Percentiles rank a stretch among this genome's conserved stretches.
These are phyloP conservation scores for Acanthamoeba lugdunensis DNA, from an alignment of 208 protist genomes.

Conservation along the genomic window DNA sequence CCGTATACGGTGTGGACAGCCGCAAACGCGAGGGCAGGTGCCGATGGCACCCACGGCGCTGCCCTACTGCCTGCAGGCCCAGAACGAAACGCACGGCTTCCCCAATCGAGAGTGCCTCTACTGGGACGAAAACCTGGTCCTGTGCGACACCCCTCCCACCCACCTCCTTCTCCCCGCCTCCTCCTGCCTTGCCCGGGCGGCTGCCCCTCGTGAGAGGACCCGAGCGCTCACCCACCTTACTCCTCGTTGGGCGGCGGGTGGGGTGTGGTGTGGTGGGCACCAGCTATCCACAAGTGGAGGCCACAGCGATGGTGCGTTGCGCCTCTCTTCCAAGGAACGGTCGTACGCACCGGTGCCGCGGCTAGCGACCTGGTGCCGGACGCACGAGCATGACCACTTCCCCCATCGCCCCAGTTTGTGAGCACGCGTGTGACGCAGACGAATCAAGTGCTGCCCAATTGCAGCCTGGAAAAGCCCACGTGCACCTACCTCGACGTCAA, in stretches of 20 bases:
- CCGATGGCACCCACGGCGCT: neutral
- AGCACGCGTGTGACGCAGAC: constrained; percentile 50
- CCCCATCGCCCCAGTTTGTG: neutral
- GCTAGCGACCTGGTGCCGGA: too few relatives aligned
- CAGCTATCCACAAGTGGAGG: constrained; percentile 26
- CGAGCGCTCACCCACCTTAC: too few relatives aligned
- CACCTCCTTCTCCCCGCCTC: neutral
- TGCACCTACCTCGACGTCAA: constrained; percentile 39
- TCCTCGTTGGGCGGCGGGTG: neutral
- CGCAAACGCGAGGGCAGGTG: constrained; percentile 12
- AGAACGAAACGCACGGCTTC: neutral
- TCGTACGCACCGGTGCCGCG: too few relatives aligned
- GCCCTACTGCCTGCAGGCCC: constrained; percentile 38
- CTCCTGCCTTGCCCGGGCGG: neutral
- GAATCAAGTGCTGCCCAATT: constrained; percentile 18
- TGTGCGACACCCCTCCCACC: neutral
- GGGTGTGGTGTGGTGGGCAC: neutral
- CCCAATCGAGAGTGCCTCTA: constrained; percentile 32
- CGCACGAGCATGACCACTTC: neutral
- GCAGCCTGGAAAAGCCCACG: neutral
- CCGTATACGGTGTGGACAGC: neutral
- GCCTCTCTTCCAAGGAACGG: neutral
- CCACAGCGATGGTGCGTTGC: constrained; percentile 10
- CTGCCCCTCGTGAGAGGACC: too few relatives aligned
- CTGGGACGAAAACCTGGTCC: constrained; percentile 58